These are phyloP conservation scores for Boletus coccyginus DNA, from an alignment of 768 basidiomycete species.

Conservation along the genomic window DNA sequence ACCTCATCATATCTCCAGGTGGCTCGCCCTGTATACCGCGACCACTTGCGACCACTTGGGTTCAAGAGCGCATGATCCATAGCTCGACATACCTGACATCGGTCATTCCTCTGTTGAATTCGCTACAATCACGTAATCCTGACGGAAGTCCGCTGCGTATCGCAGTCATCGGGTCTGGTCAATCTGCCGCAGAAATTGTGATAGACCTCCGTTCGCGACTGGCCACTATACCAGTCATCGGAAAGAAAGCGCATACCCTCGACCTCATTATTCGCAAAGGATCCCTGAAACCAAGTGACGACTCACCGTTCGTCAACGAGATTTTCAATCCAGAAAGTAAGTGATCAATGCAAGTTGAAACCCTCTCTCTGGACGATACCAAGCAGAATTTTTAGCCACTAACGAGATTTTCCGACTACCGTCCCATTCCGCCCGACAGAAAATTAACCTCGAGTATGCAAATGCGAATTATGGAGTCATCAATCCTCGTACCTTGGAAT, in stretches of 20 bases:
- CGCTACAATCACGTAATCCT: slow-evolving; percentile 17
- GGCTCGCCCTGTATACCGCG: slow-evolving; percentile 45
- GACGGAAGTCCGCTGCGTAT: slow-evolving; percentile 34
- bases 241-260: slow-evolving; percentile 35
- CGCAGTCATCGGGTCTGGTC: slow-evolving; percentile 48
- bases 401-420: slow-evolving; percentile 39
- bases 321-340: slow-evolving; percentile 50
- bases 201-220: slow-evolving; percentile 43
- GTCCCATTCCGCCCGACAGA: slow-evolving; percentile 34
- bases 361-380: background rate
- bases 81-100: slow-evolving; percentile 43
- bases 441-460: slow-evolving; percentile 43
- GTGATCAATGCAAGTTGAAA: slow-evolving; percentile 9
- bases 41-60: slow-evolving; percentile 30
- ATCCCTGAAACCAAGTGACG: slow-evolving; percentile 49
- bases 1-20: slow-evolving; percentile 51
- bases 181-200: slow-evolving; percentile 47
- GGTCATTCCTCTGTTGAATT: slow-evolving; percentile 35
- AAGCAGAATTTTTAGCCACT: slow-evolving; percentile 32
- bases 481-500: slow-evolving; percentile 45
- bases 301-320: slow-evolving; percentile 52
- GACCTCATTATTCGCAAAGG: slow-evolving; percentile 53
- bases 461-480: slow-evolving; percentile 54
- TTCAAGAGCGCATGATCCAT: slow-evolving; percentile 39
- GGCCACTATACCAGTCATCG: slow-evolving; percentile 26